Percentiles rank a stretch among this genome's conserved stretches.
phyloP scores from a whole-genome alignment of 2,329 filamentous ascomycete genomes.

The Passalora sequoiae region DNA sequence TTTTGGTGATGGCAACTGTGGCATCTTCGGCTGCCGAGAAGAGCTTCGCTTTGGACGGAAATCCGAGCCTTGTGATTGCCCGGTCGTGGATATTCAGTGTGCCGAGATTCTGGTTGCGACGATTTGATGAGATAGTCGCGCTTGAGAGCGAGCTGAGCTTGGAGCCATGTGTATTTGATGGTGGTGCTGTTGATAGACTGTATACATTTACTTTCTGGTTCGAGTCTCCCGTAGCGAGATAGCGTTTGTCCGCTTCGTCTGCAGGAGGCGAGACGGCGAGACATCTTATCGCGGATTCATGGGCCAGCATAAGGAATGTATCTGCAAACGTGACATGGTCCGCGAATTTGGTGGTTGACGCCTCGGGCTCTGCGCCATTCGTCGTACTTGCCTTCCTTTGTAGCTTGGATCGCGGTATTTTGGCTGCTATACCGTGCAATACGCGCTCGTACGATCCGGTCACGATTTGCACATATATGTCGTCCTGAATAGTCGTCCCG shows the following conservation, averaged over 20 bases:
- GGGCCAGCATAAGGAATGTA: slow-evolving; percentile 92
- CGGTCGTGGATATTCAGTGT: slow-evolving; percentile 80
- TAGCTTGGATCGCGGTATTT: slow-evolving; percentile 44
- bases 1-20: slow-evolving; percentile 79
- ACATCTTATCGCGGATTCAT: slow-evolving; percentile 82
- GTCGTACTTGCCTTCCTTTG: neutral
- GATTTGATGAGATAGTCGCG: slow-evolving; percentile 74
- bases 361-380: slow-evolving; percentile 3
- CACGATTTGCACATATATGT: slow-evolving; percentile 74
- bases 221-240: slow-evolving; percentile 84
- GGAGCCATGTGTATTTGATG: slow-evolving; percentile 55
- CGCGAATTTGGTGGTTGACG: slow-evolving; percentile 11
- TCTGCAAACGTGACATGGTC: slow-evolving; percentile 66
- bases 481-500: neutral
- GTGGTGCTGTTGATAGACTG: slow-evolving; percentile 61
- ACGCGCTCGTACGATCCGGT: slow-evolving; percentile 91
- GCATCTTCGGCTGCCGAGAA: slow-evolving; percentile 87
- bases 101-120: slow-evolving; percentile 81
- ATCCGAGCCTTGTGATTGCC: slow-evolving; percentile 71
- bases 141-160: slow-evolving; percentile 58
- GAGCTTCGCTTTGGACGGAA: slow-evolving; percentile 81
- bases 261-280: slow-evolving; percentile 70
- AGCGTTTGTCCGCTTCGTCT: slow-evolving; percentile 62
- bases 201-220: slow-evolving; percentile 96
- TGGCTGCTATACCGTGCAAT: slow-evolving; percentile 83